These are phyloP conservation scores for Coniella vitis DNA, from an alignment of 2,329 filamentous ascomycete species.

Conservation along the genomic window DNA sequence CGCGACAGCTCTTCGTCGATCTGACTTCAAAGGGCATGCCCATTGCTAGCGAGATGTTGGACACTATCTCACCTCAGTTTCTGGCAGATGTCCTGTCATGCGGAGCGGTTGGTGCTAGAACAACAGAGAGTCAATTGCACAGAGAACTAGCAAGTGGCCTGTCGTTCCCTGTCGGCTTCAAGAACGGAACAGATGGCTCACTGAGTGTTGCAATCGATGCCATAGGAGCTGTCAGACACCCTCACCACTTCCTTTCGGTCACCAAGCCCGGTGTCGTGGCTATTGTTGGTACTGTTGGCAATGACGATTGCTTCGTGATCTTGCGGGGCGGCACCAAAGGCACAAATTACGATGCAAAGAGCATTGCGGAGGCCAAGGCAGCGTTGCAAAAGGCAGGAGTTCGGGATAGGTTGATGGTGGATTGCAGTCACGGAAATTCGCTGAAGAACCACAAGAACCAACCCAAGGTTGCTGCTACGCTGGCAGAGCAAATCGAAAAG, in stretches of 20 bases:
- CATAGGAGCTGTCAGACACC: conserved; percentile 84
- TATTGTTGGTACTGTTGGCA: conserved; percentile 89
- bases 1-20: conserved; percentile 87
- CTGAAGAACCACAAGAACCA: conserved; percentile 97
- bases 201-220: conserved; percentile 89
- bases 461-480: conserved; percentile 75
- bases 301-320: conserved; percentile 96
- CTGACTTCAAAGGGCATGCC: conserved; percentile 90
- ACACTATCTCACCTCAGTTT: conserved; percentile 97
- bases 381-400: conserved; percentile 69
- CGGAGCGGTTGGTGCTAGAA: conserved; percentile 90
- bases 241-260: conserved; percentile 94
- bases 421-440: conserved; percentile 96
- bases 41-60: conserved; percentile 93
- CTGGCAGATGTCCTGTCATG: conserved; percentile 85
- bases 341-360: conserved; percentile 86
- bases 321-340: conserved; percentile 87
- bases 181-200: conserved; percentile 95
- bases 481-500: conserved; percentile 77
- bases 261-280: conserved; percentile 94
- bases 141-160: conserved; percentile 89
- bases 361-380: conserved; percentile 76
- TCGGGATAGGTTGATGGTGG: conserved; percentile 80
- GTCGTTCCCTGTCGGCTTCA: conserved; percentile 97
- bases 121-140: conserved; percentile 93